Evolutionary conservation across 768 basidiomycete genomes (phyloP).

Genomic region (Collybia mongolica): DNA sequence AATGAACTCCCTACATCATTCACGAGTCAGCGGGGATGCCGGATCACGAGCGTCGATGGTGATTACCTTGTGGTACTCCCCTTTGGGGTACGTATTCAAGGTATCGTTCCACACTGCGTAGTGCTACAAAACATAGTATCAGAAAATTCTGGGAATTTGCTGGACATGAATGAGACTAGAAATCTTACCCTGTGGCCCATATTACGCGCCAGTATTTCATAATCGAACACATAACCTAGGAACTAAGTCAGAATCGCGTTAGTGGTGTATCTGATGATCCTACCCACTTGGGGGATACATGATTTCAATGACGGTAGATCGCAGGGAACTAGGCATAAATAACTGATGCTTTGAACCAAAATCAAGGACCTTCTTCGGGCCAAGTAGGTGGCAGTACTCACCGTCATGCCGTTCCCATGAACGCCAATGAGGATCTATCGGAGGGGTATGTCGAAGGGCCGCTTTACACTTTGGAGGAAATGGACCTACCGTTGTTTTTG

Average conservation of each 20-base stretch:
- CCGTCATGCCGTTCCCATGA: conserved; percentile 72
- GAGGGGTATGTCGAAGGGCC: background rate
- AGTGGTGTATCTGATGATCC: background rate
- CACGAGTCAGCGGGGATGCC: background rate
- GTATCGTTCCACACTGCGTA: conserved; percentile 73
- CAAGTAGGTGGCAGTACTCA: conserved; percentile 8
- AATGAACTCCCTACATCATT: conserved; percentile 6
- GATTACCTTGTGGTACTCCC: conserved; percentile 26
- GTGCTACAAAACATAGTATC: conserved; percentile 35
- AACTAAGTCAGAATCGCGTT: background rate
- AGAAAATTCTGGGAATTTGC: background rate
- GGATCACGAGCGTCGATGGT: no score
- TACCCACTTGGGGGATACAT: conserved; percentile 52
- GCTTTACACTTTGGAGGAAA: background rate
- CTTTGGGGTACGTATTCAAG: conserved; percentile 34
- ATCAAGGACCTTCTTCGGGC: background rate
- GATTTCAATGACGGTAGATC: conserved; percentile 70
- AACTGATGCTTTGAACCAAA: conserved; percentile 44
- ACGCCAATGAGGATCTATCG: conserved; percentile 58
- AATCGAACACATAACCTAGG: conserved; percentile 39
- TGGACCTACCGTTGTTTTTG: conserved; percentile 58
- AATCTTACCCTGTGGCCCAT: conserved; percentile 35
- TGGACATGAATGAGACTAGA: background rate
- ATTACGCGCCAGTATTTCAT: conserved; percentile 43
- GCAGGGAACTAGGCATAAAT: conserved; percentile 64